Conservation (phyloP, 805 yeast species). For the Candida koratica region DNA sequence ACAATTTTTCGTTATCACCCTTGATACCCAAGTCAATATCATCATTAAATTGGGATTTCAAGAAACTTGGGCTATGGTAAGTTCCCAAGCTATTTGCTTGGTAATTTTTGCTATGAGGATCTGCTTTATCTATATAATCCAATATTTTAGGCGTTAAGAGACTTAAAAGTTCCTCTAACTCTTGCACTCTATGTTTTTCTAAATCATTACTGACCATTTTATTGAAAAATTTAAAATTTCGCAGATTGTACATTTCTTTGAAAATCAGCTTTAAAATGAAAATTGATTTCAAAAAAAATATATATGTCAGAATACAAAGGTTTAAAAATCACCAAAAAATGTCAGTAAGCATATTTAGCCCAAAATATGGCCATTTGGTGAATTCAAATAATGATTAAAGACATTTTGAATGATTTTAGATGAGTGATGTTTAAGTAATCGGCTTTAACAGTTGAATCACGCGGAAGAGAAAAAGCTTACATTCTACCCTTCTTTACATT, state of each 20-base stretch:
- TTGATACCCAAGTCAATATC: slow-evolving; percentile 23
- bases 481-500: no score
- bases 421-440: no score
- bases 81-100: slow-evolving; percentile 48
- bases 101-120: slow-evolving; percentile 27
- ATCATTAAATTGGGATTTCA: slow-evolving; percentile 32
- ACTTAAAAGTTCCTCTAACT: slow-evolving; percentile 51
- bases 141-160: slow-evolving; percentile 51
- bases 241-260: slow-evolving; percentile 3
- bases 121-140: slow-evolving; percentile 48
- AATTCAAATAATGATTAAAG: no score
- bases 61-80: slow-evolving; percentile 46
- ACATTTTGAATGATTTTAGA: no score
- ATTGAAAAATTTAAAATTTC: slow-evolving; percentile 6
- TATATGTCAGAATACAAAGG: not conserved
- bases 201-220: slow-evolving; percentile 17
- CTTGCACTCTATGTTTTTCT: slow-evolving; percentile 51
- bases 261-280: not conserved
- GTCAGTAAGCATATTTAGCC: no score
- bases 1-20: slow-evolving; percentile 41
- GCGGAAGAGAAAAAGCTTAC: no score
- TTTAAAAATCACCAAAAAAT: slow-evolving; percentile 8
- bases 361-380: no score
- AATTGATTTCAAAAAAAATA: not conserved
- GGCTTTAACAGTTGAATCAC: no score